Percentiles rank a stretch among this genome's conserved stretches.
phyloP scores from a whole-genome alignment of 768 basidiomycete genomes.

The Agrocybe pediades region DNA sequence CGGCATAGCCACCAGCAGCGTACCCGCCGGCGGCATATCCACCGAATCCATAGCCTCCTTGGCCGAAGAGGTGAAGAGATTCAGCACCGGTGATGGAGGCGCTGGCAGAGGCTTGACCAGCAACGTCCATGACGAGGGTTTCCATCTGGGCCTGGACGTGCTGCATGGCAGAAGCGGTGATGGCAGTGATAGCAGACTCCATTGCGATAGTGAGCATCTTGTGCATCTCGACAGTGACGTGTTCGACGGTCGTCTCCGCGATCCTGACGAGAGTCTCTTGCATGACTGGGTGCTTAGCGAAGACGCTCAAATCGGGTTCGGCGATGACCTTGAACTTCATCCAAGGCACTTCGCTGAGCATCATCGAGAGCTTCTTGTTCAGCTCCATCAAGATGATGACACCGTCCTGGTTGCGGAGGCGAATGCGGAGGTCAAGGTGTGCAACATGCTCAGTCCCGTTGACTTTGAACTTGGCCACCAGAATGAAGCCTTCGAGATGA shows the following conservation, averaged over 20 bases:
- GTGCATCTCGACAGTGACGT: slow-evolving; percentile 18
- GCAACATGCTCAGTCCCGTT: slow-evolving; percentile 4
- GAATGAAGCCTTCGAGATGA: slow-evolving; percentile 11
- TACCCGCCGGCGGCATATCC: slow-evolving; percentile 3
- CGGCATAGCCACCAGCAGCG: background rate
- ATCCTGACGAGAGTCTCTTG: slow-evolving; percentile 17
- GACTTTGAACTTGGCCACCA: slow-evolving; percentile 10
- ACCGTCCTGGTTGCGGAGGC: slow-evolving; percentile 14
- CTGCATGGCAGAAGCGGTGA: slow-evolving; percentile 16
- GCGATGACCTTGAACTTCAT: slow-evolving; percentile 28
- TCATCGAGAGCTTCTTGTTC: slow-evolving; percentile 15
- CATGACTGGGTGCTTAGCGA: slow-evolving; percentile 18
- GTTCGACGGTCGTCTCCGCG: slow-evolving; percentile 19
- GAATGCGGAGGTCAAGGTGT: slow-evolving; percentile 14
- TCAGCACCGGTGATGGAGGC: slow-evolving; percentile 15
- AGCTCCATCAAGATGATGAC: slow-evolving; percentile 16
- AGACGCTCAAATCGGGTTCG: slow-evolving; percentile 20
- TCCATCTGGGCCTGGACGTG: slow-evolving; percentile 13
- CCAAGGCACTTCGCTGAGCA: slow-evolving; percentile 26
- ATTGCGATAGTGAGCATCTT: slow-evolving; percentile 14
- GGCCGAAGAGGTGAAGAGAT: slow-evolving; percentile 6
- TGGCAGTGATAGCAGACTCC: slow-evolving; percentile 11
- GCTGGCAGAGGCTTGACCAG: slow-evolving; percentile 8
- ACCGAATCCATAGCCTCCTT: background rate
- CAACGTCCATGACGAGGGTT: slow-evolving; percentile 12